A percentile compares a stretch with the other conserved stretches of the same genome.
phyloP scores from a whole-genome alignment of 1,284 basidiomycete genomes.

The Chalciporus sp. region DNA sequence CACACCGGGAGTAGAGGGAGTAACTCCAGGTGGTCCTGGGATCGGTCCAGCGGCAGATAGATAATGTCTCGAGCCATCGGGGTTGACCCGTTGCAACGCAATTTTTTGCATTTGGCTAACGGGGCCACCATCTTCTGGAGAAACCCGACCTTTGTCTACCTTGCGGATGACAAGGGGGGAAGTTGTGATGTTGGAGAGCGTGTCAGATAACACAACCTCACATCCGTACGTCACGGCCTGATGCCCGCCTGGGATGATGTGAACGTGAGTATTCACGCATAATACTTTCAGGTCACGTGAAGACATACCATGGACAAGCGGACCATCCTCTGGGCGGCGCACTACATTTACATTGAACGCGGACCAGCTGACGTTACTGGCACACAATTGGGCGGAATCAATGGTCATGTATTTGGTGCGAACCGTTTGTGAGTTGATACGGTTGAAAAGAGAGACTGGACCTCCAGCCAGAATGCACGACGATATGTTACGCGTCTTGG shows the following conservation, averaged over 20 bases:
- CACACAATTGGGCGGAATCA: slow-evolving; percentile 81
- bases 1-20: slow-evolving; percentile 66
- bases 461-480: slow-evolving; percentile 89
- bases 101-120: slow-evolving; percentile 98
- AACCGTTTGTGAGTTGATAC: slow-evolving; percentile 96
- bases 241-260: slow-evolving; percentile 55
- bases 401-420: slow-evolving; percentile 97
- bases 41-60: slow-evolving; percentile 83
- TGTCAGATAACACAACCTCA: slow-evolving; percentile 84
- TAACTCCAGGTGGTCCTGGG: slow-evolving; percentile 68
- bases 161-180: slow-evolving; percentile 90
- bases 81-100: slow-evolving; percentile 82
- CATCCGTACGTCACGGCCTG: slow-evolving; percentile 91
- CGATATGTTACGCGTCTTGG: slow-evolving; percentile 91
- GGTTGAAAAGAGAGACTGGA: slow-evolving; percentile 93
- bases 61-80: slow-evolving; percentile 80
- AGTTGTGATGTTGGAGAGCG: slow-evolving; percentile 81
- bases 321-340: slow-evolving; percentile 60
- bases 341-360: slow-evolving; percentile 92
- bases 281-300: slow-evolving; percentile 53
- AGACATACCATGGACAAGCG: slow-evolving; percentile 56
- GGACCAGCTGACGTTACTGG: slow-evolving; percentile 87
- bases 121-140: slow-evolving; percentile 82
- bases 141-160: slow-evolving; percentile 88
- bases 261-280: slow-evolving; percentile 41